These are phyloP conservation scores for Pulicaria dysenterica DNA, from an alignment of 129 eudicot species.

Conservation along the genomic window DNA sequence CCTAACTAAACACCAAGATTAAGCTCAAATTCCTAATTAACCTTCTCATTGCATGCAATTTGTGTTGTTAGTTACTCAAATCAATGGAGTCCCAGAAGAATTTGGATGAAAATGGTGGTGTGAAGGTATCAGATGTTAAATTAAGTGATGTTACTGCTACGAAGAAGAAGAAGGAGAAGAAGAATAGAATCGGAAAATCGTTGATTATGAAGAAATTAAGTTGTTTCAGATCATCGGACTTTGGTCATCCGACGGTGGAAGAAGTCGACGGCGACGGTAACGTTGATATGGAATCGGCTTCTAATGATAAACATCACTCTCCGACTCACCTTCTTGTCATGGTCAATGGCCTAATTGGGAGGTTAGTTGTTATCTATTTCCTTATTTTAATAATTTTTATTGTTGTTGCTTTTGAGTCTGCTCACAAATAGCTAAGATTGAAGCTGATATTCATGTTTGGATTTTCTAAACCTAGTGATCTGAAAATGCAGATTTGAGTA, in stretches of 20 bases:
- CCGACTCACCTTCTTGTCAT: constrained; percentile 72
- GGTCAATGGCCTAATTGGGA: constrained; percentile 89
- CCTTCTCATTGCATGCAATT: not conserved
- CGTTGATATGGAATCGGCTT: constrained; percentile 57
- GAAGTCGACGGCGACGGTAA: constrained; percentile 45
- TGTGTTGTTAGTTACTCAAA: not conserved
- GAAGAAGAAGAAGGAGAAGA: constrained; percentile 27
- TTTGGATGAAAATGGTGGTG: constrained; percentile 25
- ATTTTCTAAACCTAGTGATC: not conserved
- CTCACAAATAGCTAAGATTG: not conserved
- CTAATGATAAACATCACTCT: constrained; percentile 20
- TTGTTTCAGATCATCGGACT: constrained; percentile 52
- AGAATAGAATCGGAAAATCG: constrained; percentile 16
- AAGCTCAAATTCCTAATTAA: constrained; percentile 6
- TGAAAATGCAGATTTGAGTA: not conserved
- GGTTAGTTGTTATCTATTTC: constrained; percentile 41
- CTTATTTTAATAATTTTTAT: not conserved
- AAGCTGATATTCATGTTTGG: not conserved
- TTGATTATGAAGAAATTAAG: constrained; percentile 38
- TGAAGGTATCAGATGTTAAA: constrained; percentile 6
- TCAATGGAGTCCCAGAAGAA: constrained; percentile 20
- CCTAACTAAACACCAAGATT: constrained; percentile 2
- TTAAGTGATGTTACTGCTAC: not conserved
- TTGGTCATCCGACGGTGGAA: constrained; percentile 55
- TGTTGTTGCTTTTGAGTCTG: not conserved